Evolutionary conservation across 805 yeast genomes (phyloP).

Genomic region (Suhomyces canberraensis): DNA sequence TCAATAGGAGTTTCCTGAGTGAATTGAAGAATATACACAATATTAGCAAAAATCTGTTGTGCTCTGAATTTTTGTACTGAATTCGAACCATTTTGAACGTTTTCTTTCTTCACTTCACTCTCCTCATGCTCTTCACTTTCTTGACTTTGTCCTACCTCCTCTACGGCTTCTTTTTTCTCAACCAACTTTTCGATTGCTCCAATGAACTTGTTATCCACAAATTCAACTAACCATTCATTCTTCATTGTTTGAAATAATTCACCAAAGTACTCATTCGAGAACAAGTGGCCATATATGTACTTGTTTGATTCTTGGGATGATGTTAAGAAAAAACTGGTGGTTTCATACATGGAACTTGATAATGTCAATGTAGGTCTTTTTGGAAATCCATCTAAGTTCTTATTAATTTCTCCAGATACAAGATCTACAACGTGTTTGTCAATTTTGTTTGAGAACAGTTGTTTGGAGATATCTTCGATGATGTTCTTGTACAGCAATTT

Average conservation of each 20-base stretch:
- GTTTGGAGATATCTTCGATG: neutral
- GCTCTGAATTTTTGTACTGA: conserved; percentile 2
- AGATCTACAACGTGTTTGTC: neutral
- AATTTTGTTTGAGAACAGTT: neutral
- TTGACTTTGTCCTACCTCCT: neutral
- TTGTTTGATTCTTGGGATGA: neutral
- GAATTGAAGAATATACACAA: conserved; percentile 21
- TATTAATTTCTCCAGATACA: neutral
- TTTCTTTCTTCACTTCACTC: neutral
- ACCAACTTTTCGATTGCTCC: neutral
- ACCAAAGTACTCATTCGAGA: conserved; percentile 16
- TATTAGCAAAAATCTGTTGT: conserved; percentile 19
- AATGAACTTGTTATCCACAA: conserved; percentile 1
- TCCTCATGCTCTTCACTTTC: conserved; percentile 3
- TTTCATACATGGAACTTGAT: conserved; percentile 14
- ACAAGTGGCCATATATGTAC: conserved; percentile 19
- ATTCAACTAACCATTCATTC: conserved; percentile 26
- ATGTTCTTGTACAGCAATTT: neutral
- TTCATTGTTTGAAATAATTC: conserved; percentile 23
- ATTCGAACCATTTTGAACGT: conserved; percentile 1
- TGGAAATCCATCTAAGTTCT: neutral
- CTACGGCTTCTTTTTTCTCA: neutral
- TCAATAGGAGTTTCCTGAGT: conserved; percentile 2
- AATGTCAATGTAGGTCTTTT: conserved; percentile 19
- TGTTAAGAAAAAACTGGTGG: conserved; percentile 1